Conservation (phyloP, 164 flowering plant genomes). For the Macadamia integrifolia region DNA sequence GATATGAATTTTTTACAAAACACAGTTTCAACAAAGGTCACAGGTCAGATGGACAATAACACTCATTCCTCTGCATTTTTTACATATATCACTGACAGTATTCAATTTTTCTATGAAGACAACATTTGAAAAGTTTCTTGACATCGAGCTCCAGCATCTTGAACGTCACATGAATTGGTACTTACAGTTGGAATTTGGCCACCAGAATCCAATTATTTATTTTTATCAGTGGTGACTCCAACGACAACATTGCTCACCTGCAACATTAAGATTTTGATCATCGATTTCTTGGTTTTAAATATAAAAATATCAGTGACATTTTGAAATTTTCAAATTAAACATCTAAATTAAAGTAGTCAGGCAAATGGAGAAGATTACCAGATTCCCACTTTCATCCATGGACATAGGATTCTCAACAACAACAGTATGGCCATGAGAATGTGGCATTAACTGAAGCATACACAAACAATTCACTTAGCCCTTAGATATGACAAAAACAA, state of each 20-base stretch:
- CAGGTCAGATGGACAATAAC: too few species aligned
- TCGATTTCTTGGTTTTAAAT: not conserved
- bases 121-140: not conserved
- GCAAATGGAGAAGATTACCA: slow-evolving; percentile 39
- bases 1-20: too few species aligned
- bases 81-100: not conserved
- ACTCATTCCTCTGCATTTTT: too few species aligned
- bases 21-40: too few species aligned
- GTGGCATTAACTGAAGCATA: slow-evolving; percentile 28
- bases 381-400: slow-evolving; percentile 81
- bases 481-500: too few species aligned
- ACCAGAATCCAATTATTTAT: not conserved
- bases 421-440: slow-evolving; percentile 66
- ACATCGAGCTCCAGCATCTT: not conserved
- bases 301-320: too few species aligned
- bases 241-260: slow-evolving; percentile 95
- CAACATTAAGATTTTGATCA: slow-evolving; percentile 6
- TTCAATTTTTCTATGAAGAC: not conserved
- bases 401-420: slow-evolving; percentile 98
- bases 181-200: not conserved
- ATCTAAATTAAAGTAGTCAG: not conserved
- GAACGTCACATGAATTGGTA: not conserved
- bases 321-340: not conserved
- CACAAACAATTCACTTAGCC: too few species aligned
- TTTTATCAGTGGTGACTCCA: slow-evolving; percentile 41